Conservation (phyloP, 768 basidiomycete species). For the Clitopilus hobsonii region DNA sequence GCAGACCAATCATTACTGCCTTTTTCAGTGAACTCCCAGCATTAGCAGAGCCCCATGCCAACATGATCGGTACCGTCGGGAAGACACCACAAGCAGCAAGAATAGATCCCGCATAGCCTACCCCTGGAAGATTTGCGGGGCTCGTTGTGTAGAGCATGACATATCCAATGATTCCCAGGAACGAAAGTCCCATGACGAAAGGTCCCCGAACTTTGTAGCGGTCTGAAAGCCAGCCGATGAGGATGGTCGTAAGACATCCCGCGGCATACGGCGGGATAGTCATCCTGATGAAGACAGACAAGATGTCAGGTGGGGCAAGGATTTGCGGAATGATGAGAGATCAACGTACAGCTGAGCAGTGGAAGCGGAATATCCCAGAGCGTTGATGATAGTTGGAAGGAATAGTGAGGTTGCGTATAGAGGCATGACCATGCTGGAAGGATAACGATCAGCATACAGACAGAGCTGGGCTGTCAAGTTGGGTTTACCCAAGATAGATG, state of each 20-base stretch:
- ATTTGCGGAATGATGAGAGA: neutral
- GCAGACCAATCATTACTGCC: conserved; percentile 40
- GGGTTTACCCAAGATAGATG: conserved; percentile 24
- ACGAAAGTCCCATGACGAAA: conserved; percentile 30
- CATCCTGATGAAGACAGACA: conserved; percentile 12
- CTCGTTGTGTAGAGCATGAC: conserved; percentile 31
- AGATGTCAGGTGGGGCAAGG: neutral
- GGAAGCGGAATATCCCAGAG: conserved; percentile 38
- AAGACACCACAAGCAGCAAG: conserved; percentile 41
- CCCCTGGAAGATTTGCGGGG: conserved; percentile 15
- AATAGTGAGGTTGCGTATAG: conserved; percentile 36
- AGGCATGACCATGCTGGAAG: conserved; percentile 28
- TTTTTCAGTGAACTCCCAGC: conserved; percentile 46
- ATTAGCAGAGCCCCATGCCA: conserved; percentile 47
- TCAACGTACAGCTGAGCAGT: conserved; percentile 24
- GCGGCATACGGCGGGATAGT: conserved; percentile 29
- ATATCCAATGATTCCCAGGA: conserved; percentile 38
- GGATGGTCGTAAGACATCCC: conserved; percentile 22
- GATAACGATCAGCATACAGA: neutral
- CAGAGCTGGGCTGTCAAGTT: neutral
- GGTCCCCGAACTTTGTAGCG: conserved; percentile 30
- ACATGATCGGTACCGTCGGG: conserved; percentile 32
- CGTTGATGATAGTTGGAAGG: conserved; percentile 25
- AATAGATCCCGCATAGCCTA: conserved; percentile 36
- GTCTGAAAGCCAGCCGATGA: conserved; percentile 28